phyloP scores from a whole-genome alignment of 2,329 filamentous ascomycete species.

The Rutstroemia sp. region DNA sequence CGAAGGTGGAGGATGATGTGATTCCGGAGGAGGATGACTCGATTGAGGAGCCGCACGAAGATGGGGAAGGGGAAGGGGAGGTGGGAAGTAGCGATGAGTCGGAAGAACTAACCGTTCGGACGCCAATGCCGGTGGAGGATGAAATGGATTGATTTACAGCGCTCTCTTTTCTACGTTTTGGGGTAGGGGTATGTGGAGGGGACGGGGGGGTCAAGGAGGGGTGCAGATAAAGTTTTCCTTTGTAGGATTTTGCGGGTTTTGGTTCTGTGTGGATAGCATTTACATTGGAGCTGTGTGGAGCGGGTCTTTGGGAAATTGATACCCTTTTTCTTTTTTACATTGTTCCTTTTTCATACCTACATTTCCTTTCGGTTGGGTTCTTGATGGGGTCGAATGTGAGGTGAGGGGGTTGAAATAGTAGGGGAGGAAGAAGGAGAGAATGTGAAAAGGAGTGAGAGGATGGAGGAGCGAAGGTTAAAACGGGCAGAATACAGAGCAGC shows the following conservation, averaged over 20 bases:
- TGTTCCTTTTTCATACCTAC: not conserved
- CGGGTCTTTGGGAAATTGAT: constrained; percentile 8
- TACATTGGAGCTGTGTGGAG: constrained; percentile 1
- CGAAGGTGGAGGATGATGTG: constrained; percentile 9
- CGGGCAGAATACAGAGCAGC: too few relatives aligned
- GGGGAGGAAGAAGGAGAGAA: too few relatives aligned
- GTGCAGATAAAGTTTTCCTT: too few relatives aligned
- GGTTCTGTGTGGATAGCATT: constrained; percentile 2
- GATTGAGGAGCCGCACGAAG: constrained; percentile 2
- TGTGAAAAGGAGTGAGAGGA: too few relatives aligned
- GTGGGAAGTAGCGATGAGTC: constrained; percentile 10
- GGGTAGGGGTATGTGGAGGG: not conserved
- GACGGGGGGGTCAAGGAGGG: not conserved
- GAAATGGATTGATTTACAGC: constrained; percentile 11
- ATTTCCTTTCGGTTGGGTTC: not conserved
- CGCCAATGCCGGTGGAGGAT: constrained; percentile 21
- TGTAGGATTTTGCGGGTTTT: too few relatives aligned
- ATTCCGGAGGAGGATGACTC: constrained; percentile 13
- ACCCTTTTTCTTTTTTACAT: constrained; percentile 3
- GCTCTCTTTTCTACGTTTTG: not conserved
- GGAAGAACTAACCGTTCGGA: constrained; percentile 18
- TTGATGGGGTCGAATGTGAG: not conserved
- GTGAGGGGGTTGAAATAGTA: not conserved
- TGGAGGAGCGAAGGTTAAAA: too few relatives aligned
- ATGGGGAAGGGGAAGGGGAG: not conserved